Evolutionary conservation across 2,329 filamentous ascomycete species (phyloP).

Genomic region (Calonectria honghensis): DNA sequence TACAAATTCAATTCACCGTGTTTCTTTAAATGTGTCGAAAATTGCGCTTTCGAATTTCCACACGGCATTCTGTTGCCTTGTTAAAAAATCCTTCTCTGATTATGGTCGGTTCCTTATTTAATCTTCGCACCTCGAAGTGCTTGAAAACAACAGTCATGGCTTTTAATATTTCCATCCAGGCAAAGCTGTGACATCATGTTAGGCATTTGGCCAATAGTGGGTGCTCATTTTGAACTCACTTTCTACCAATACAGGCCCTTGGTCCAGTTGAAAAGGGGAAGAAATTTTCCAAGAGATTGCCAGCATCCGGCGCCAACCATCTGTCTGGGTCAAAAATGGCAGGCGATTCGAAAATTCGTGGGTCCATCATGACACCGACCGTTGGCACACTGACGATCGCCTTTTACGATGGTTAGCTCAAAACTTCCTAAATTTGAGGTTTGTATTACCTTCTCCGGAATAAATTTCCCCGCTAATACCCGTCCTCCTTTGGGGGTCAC

Average conservation of each 20-base stretch:
- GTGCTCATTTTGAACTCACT: not conserved
- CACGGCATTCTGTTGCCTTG: slow-evolving; percentile 6
- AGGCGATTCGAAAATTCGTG: not conserved
- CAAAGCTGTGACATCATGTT: not conserved
- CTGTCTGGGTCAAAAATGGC: not conserved
- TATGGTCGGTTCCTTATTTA: not conserved
- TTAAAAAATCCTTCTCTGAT: slow-evolving; percentile 17
- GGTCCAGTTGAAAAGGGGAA: slow-evolving; percentile 18
- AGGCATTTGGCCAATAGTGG: not conserved
- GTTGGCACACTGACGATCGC: slow-evolving; percentile 1
- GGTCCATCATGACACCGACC: slow-evolving; percentile 7
- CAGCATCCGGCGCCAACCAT: not conserved
- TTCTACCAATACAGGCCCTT: slow-evolving; percentile 3
- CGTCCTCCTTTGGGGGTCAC: not conserved
- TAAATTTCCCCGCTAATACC: not conserved
- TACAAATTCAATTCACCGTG: not conserved
- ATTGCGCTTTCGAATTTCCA: not conserved
- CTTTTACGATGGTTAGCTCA: not conserved
- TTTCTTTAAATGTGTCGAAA: not conserved
- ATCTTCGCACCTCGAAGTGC: slow-evolving; percentile 9
- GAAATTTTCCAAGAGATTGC: not conserved
- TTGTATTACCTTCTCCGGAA: not conserved
- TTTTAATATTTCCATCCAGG: slow-evolving; percentile 16
- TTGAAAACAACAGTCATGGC: slow-evolving; percentile 1
- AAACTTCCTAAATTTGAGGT: not conserved